These are phyloP conservation scores for Candida boleticola DNA, from an alignment of 805 yeast species.

Conservation along the genomic window DNA sequence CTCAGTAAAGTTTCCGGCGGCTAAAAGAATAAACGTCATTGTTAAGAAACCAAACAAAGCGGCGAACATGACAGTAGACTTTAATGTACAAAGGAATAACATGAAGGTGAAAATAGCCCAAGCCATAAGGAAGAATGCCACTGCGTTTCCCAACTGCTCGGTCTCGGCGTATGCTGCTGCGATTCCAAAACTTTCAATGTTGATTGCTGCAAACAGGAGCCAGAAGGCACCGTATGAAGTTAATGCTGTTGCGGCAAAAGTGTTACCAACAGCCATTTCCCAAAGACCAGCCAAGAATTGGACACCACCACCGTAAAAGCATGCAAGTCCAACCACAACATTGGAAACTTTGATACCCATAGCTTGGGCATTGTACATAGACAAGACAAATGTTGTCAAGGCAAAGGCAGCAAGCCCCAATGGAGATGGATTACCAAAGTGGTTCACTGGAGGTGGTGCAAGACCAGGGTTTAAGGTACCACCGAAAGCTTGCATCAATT, in stretches of 20 bases:
- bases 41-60: slow-evolving; percentile 29
- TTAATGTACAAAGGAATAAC: slow-evolving; percentile 33
- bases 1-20: slow-evolving; percentile 32
- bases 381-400: slow-evolving; percentile 59
- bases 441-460: slow-evolving; percentile 46
- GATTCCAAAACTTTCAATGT: slow-evolving; percentile 31
- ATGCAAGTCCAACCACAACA: slow-evolving; percentile 57
- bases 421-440: slow-evolving; percentile 68
- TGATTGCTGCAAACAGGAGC: slow-evolving; percentile 33
- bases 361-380: slow-evolving; percentile 56
- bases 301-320: slow-evolving; percentile 62
- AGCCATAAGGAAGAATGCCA: slow-evolving; percentile 36
- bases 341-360: slow-evolving; percentile 53
- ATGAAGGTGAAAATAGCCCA: slow-evolving; percentile 43
- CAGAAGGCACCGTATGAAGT: slow-evolving; percentile 48
- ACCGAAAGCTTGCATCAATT: slow-evolving; percentile 40
- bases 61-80: slow-evolving; percentile 37
- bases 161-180: slow-evolving; percentile 26
- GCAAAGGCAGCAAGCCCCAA: slow-evolving; percentile 66
- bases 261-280: slow-evolving; percentile 63
- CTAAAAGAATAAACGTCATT: slow-evolving; percentile 34
- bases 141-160: slow-evolving; percentile 29
- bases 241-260: slow-evolving; percentile 70
- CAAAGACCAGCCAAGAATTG: slow-evolving; percentile 67
- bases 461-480: slow-evolving; percentile 38